Base-by-base conservation (phyloP, 2,329 filamentous ascomycete species). In the Xylariaceae sp. region DNA sequence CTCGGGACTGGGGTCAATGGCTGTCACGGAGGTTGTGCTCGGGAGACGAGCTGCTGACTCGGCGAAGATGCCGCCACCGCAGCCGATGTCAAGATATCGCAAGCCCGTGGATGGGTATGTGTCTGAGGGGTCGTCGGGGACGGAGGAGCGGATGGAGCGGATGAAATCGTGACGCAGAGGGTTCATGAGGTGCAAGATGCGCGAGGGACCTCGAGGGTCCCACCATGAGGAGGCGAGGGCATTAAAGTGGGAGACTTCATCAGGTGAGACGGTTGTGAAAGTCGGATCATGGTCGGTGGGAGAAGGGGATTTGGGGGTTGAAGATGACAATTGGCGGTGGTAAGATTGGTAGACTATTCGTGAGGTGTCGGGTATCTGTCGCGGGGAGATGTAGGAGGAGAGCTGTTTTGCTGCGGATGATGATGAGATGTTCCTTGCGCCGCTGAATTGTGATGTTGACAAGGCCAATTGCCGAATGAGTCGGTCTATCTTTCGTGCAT, bases 121-220 rank as follows among this genome's bases (percentile, higher is more conserved):
- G 42, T 59, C 54, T 40, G 69, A 54, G 7, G 66, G 50, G 20
- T 69, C 60, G 37, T 71, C 68, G 48, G 70, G 68, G 37, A 77
- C 73, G 17, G 79, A 76, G 53, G 75, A 67, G 37, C 85, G 79
- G 63, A 92, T 96, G 52, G 73, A 70, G 19, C 76, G 76, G 65
- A 96, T 93, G 69, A 97, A 97, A 68, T 90, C 83, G 71, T 97
- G 91, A 25, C 93, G 90, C 37, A 95, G 80, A 2, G 93, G 93
- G 70, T 98, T 97, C 92, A 98, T 97, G 55, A 95, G 84, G 68
- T 98, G 93, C 2, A 98, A 82, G 47, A 96, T 82, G 32, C 92
- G 83, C 4, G 90, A 96, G 6, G 92, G 85, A 41, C 93, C 93
- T 63, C 95, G 83, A 1, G 92, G 88, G 68, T 97, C 91, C 93